These are phyloP conservation scores for Rhizophora apiculata DNA, from an alignment of 345 rosid genomes.

Conservation along the genomic window DNA sequence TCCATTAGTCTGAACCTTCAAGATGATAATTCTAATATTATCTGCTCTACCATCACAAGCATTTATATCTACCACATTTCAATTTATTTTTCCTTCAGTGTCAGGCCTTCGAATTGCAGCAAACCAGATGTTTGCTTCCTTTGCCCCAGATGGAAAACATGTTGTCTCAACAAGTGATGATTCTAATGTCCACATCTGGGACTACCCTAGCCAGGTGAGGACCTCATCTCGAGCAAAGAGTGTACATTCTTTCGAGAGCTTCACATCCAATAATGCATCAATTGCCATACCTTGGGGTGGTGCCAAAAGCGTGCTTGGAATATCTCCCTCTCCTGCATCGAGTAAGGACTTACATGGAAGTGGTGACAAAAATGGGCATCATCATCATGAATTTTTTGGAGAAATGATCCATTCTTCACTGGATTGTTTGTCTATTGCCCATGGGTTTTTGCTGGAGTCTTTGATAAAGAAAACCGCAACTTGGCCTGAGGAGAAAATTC, in stretches of 20 bases:
- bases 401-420: slow-evolving; percentile 22
- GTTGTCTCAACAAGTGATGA: slow-evolving; percentile 62
- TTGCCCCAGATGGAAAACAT: slow-evolving; percentile 74
- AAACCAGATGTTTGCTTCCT: slow-evolving; percentile 56
- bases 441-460: slow-evolving; percentile 42
- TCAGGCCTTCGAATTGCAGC: slow-evolving; percentile 43
- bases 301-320: slow-evolving; percentile 19
- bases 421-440: slow-evolving; percentile 51
- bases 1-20: not conserved
- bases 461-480: slow-evolving; percentile 53
- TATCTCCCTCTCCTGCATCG: slow-evolving; percentile 3
- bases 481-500: slow-evolving; percentile 84
- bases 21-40: not conserved
- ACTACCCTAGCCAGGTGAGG: slow-evolving; percentile 41
- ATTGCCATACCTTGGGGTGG: slow-evolving; percentile 75
- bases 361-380: slow-evolving; percentile 17
- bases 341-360: slow-evolving; percentile 1
- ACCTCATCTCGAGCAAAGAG: slow-evolving; percentile 36
- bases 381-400: slow-evolving; percentile 19
- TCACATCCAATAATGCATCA: slow-evolving; percentile 52
- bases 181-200: slow-evolving; percentile 68
- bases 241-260: slow-evolving; percentile 54
- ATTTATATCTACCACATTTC: not conserved
- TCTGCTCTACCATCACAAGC: not conserved
- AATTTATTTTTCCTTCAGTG: not conserved